Conservation (phyloP, 495 filamentous ascomycete species). For the Mytilinidion resinicola region DNA sequence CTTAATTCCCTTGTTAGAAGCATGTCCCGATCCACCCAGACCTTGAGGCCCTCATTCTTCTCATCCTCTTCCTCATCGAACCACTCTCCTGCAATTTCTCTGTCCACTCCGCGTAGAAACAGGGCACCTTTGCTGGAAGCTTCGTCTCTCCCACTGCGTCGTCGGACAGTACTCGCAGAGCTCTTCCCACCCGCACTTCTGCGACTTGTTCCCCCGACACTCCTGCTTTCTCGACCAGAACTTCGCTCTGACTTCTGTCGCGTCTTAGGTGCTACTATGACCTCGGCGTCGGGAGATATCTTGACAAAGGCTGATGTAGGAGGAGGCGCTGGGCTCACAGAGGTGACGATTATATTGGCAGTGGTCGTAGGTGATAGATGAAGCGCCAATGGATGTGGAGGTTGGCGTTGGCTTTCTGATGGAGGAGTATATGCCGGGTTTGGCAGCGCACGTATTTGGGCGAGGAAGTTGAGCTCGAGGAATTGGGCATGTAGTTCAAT, state of each 20-base stretch:
- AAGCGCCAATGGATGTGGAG: slow-evolving; percentile 74
- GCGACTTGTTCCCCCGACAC: slow-evolving; percentile 61
- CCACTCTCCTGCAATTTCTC: slow-evolving; percentile 56
- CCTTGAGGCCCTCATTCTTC: slow-evolving; percentile 58
- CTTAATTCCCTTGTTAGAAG: slow-evolving; percentile 61
- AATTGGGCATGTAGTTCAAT: slow-evolving; percentile 96
- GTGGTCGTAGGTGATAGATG: slow-evolving; percentile 95
- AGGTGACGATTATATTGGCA: slow-evolving; percentile 79
- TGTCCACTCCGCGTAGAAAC: slow-evolving; percentile 66
- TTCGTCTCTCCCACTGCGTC: slow-evolving; percentile 42
- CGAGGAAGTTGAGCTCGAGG: slow-evolving; percentile 85
- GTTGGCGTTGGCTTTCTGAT: slow-evolving; percentile 40
- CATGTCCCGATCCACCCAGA: slow-evolving; percentile 79
- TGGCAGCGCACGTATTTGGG: slow-evolving; percentile 86
- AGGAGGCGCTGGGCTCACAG: slow-evolving; percentile 64
- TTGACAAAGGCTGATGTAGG: slow-evolving; percentile 75
- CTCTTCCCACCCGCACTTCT: slow-evolving; percentile 70
- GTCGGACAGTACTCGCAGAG: slow-evolving; percentile 57
- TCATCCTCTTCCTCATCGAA: slow-evolving; percentile 58
- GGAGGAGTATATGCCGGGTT: slow-evolving; percentile 62
- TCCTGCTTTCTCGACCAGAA: slow-evolving; percentile 55
- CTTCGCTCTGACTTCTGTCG: slow-evolving; percentile 54
- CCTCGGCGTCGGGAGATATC: slow-evolving; percentile 86
- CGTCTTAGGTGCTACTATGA: slow-evolving; percentile 90
- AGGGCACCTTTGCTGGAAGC: slow-evolving; percentile 27